Base-by-base conservation (phyloP, 352 stramenopile genomes). In the Halophytophthora batemanensis region DNA sequence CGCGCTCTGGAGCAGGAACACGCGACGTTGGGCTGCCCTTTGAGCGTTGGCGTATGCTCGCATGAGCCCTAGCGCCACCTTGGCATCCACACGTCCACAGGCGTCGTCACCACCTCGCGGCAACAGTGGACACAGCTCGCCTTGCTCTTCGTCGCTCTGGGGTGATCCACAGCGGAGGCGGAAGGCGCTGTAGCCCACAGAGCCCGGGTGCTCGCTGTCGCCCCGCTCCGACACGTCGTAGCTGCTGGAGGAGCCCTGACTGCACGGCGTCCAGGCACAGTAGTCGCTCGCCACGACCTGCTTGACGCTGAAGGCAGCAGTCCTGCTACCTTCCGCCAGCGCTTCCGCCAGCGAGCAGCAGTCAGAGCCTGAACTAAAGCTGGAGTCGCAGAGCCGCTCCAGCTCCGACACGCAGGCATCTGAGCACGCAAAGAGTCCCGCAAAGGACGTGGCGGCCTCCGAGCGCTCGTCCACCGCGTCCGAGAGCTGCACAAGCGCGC, bases 281-380 rank as follows among this genome's bases (percentile, higher is more conserved):
- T 65, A 68, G 55, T 68, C 56, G 15, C 60, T 68, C 19, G 60
- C 56, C 6, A 68, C 55, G 29, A 68, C 43, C 34, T 53, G 60
- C 49, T 64, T 38, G 8, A 53, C 45, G 1, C 23, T 29, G 5
- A 53, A 19, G 23, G 42, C 33, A 12, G 18, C 36, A 12, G 36
- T 47, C 3, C 36, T 40, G 5, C 23, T 25, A 18, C 36, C 31
- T n/a, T 41, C 39, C 8, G 35, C 45, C 8, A 45, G 21, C 18
- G 33, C 31, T 13, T 42, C 17, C 22, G 48, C 22, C 6, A 63
- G 21, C 4, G 53, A 29, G 33, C 33, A 45, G 36, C 41, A 41
- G 17, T 50, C 46, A n/a, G n/a, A n/a, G n/a, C n/a, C n/a, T n/a
- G n/a, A n/a, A n/a, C n/a, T n/a, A n/a, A n/a, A n/a, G 28, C 40